Evolutionary conservation across 768 basidiomycete genomes (phyloP).

Genomic region (Megacollybia marginata): DNA sequence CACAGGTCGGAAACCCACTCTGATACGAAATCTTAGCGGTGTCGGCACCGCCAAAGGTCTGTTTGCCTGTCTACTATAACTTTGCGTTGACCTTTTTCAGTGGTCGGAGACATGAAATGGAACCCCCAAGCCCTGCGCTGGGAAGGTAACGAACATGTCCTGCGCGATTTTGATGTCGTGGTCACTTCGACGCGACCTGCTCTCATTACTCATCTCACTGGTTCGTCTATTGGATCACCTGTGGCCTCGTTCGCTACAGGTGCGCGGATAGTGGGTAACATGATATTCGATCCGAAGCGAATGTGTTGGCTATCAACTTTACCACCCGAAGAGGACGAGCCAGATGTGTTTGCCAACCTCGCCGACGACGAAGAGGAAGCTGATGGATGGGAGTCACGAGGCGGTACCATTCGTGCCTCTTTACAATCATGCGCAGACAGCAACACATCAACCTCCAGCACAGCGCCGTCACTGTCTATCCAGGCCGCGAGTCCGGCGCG

Average conservation of each 20-base stretch:
- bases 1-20: constrained; percentile 70
- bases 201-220: constrained; percentile 89
- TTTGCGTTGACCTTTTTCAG: constrained; percentile 32
- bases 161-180: constrained; percentile 86
- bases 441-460: constrained; percentile 17
- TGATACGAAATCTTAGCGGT: constrained; percentile 80
- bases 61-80: constrained; percentile 11
- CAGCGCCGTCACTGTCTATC: constrained; percentile 15
- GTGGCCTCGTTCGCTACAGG: constrained; percentile 67
- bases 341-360: constrained; percentile 90
- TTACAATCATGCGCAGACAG: constrained; percentile 26
- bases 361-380: constrained; percentile 87
- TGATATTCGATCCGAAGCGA: constrained; percentile 90
- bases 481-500: constrained; percentile 54
- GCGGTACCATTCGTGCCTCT: constrained; percentile 72
- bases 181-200: constrained; percentile 87
- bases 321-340: constrained; percentile 85
- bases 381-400: constrained; percentile 62
- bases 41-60: constrained; percentile 64
- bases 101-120: constrained; percentile 96
- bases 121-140: constrained; percentile 85
- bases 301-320: constrained; percentile 95
- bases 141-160: constrained; percentile 94
- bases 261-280: constrained; percentile 90
- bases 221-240: constrained; percentile 79